A percentile compares a stretch with the other conserved stretches of the same genome.
Evolutionary conservation across 352 stramenopile species (phyloP).

Genomic region (Stramenopiles sp.): DNA sequence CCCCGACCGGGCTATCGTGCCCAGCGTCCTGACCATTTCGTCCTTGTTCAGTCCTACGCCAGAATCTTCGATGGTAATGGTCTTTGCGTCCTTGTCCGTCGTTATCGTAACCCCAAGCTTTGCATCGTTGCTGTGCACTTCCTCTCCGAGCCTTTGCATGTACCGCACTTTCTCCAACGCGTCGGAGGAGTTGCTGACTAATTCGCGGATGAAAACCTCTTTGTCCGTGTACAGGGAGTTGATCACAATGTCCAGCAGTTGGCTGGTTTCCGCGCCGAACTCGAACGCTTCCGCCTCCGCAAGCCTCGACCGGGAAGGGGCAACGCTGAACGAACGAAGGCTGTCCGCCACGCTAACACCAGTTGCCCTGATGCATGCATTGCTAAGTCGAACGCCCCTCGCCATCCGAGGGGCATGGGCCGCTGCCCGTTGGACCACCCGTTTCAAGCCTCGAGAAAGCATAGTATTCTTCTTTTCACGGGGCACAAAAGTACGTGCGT

Average conservation of each 20-base stretch:
- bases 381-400: too few species aligned
- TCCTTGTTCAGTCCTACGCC: conserved; percentile 92
- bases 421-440: too few species aligned
- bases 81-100: conserved; percentile 79
- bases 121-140: conserved; percentile 47
- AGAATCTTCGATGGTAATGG: conserved; percentile 90
- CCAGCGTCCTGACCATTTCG: conserved; percentile 90
- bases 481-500: too few species aligned
- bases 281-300: conserved; percentile 32
- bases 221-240: conserved; percentile 99
- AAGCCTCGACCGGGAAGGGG: too few species aligned
- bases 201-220: conserved; percentile 94
- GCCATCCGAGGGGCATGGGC: too few species aligned
- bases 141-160: conserved; percentile 38
- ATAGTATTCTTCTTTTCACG: too few species aligned
- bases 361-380: too few species aligned
- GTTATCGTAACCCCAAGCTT: conserved; percentile 89
- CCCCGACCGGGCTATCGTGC: conserved; percentile 92
- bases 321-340: too few species aligned
- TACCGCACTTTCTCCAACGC: conserved; percentile 95
- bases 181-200: conserved; percentile 96
- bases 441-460: too few species aligned
- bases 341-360: too few species aligned
- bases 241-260: conserved; percentile 91
- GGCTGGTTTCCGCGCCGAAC: conserved; percentile 81